Conservation (phyloP, 257 asterid species). For the Lithospermum erythrorhizon region DNA sequence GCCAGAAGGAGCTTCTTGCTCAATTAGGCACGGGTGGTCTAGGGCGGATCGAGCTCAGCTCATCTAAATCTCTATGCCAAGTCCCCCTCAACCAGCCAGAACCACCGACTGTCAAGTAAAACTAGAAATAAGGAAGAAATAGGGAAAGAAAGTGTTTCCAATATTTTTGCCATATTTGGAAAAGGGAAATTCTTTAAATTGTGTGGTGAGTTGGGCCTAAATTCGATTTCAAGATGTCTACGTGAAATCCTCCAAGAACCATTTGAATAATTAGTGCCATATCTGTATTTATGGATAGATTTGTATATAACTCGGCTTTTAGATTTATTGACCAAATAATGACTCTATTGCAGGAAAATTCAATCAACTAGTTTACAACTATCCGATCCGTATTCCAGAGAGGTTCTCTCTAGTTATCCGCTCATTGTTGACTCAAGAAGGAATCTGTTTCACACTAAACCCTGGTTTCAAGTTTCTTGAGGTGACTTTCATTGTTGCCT, state of each 20-base stretch:
- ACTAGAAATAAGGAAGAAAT: too few relatives aligned
- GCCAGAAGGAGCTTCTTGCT: too few relatives aligned
- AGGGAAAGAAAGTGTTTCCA: neutral
- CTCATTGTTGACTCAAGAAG: conserved; percentile 96
- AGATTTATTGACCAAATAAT: neutral
- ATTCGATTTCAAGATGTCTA: too few relatives aligned
- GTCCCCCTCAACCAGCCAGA: neutral
- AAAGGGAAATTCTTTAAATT: too few relatives aligned
- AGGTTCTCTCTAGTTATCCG: conserved; percentile 98
- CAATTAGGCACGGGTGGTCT: too few relatives aligned
- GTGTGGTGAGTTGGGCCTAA: too few relatives aligned
- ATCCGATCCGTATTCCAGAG: conserved; percentile 96
- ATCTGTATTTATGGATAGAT: neutral
- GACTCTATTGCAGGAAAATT: conserved; percentile 59
- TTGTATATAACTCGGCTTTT: too few relatives aligned
- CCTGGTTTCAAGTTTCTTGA: conserved; percentile 95
- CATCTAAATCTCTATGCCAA: too few relatives aligned
- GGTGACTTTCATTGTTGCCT: conserved; percentile 31
- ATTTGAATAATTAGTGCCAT: neutral
- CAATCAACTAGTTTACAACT: conserved; percentile 90
- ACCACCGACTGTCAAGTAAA: neutral
- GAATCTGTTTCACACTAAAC: conserved; percentile 88
- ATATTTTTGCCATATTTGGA: too few relatives aligned
- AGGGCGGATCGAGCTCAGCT: too few relatives aligned
- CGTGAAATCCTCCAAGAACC: neutral